Base-by-base conservation (phyloP, 805 yeast species). In the Wickerhamiella sergipiensis region DNA sequence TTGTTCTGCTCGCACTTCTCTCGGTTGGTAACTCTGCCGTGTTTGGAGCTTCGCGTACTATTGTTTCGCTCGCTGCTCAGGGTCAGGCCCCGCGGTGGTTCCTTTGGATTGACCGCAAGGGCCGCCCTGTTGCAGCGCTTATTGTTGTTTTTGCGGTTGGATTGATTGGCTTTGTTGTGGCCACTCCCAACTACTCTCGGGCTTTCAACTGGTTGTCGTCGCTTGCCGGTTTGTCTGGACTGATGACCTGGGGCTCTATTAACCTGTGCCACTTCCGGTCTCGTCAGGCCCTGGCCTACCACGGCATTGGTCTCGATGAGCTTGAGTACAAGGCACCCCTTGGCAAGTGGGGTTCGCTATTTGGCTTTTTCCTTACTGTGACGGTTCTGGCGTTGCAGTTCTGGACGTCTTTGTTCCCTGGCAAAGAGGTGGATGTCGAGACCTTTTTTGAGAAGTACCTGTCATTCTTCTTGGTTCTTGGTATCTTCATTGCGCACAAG, bases 391-490 rank as follows among this genome's bases (percentile, higher is more conserved):
- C 77, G 50, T 85, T 88, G 21, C 89, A 85, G 69, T 83, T 86
- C 71, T 85, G 89, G 86, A 74, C 81, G 53, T 88, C 92, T 8
- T 68, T 83, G 44, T 85, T 73, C 73, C 95, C 95, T 50, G 65
- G 8, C 40, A 48, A 23, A 77, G 82, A 8, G 2, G 46, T 72
- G 18, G 57, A 58, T 50, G 74, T 72, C n/a, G 29, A 50, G 18
- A 54, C 43, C 52, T 80, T 80, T 65, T 79, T 80, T 70, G 67
- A 71, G 64, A 64, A 70, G 52, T 79, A 78, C 62, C 62, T 80
- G 48, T 80, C 82, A 3, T 71, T 74, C 53, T 85, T 85, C 19
- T 75, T 84, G 46, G 71, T 82, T 43, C 50, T 85, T 23, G 55
- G 43, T 13, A 24, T 49, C 38, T 57, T 53, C 33, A 17, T 54